Evolutionary conservation across 176 grass and related monocot species (phyloP).

Genomic region (Leersia perrieri): DNA sequence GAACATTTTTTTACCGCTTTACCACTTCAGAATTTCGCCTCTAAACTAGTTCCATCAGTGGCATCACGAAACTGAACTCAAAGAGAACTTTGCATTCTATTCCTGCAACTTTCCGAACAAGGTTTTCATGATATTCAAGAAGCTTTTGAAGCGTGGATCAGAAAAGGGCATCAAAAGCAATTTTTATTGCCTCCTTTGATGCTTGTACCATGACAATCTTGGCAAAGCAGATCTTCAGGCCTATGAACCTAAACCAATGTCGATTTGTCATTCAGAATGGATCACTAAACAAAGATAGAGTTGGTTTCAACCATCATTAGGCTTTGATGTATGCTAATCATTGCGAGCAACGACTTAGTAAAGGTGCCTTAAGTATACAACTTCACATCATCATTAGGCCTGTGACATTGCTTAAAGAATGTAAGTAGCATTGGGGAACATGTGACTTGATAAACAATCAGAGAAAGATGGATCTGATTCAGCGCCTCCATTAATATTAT

Average conservation of each 20-base stretch:
- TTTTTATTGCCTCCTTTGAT: constrained; percentile 26
- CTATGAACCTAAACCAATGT: constrained; percentile 32
- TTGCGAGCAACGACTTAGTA: constrained; percentile 34
- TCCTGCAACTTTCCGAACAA: constrained; percentile 15
- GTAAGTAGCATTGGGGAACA: constrained; percentile 21
- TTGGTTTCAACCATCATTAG: constrained; percentile 30
- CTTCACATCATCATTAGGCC: constrained; percentile 33
- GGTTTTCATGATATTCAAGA: constrained; percentile 23
- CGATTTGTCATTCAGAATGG: constrained; percentile 7
- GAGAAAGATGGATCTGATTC: constrained; percentile 29
- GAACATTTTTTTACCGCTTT: neutral
- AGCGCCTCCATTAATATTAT: constrained; percentile 2
- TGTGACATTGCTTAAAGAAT: constrained; percentile 23
- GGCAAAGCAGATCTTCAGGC: constrained; percentile 31
- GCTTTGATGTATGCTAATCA: constrained; percentile 38
- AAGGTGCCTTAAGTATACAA: neutral
- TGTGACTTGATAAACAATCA: constrained; percentile 32
- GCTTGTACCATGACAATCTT: constrained; percentile 35
- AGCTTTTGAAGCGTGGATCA: constrained; percentile 43
- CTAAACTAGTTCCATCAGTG: neutral
- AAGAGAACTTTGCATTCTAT: constrained; percentile 17
- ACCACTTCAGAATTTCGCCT: neutral
- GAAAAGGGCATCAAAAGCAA: neutral
- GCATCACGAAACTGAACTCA: neutral
- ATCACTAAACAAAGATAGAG: constrained; percentile 34